A percentile compares a stretch with the other conserved stretches of the same genome.
These are phyloP conservation scores for Solanum phureja DNA, from an alignment of 257 asterid genomes.

Conservation along the genomic window DNA sequence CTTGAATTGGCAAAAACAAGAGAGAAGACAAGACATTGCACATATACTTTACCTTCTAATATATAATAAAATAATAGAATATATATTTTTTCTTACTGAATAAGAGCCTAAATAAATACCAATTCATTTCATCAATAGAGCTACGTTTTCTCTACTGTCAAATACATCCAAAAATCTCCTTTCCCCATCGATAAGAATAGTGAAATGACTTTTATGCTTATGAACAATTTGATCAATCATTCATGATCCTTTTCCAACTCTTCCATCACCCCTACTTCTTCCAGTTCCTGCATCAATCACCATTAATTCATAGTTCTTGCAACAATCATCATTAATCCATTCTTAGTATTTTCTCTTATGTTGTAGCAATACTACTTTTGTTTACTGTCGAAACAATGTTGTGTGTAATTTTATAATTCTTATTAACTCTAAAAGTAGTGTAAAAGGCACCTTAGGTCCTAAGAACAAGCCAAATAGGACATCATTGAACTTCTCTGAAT, in stretches of 20 bases:
- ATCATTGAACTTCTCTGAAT: slow-evolving; percentile 84
- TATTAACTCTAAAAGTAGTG: not conserved
- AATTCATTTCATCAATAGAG: not conserved
- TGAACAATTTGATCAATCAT: not conserved
- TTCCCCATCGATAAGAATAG: not conserved
- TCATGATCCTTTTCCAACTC: slow-evolving; percentile 50
- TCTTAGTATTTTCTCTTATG: not conserved
- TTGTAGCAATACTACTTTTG: not conserved
- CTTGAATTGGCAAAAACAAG: too few relatives aligned
- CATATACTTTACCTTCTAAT: too few relatives aligned
- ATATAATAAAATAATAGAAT: too few relatives aligned
- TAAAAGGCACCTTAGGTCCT: slow-evolving; percentile 56
- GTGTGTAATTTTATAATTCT: not conserved
- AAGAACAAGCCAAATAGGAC: slow-evolving; percentile 87
- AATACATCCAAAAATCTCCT: not conserved
- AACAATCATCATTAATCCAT: not conserved
- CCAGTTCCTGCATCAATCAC: slow-evolving; percentile 46
- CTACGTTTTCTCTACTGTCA: not conserved
- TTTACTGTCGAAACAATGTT: not conserved
- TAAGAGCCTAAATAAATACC: not conserved
- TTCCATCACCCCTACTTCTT: slow-evolving; percentile 70
- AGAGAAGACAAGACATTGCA: too few relatives aligned
- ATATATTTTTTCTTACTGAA: not conserved
- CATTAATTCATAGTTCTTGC: too few relatives aligned
- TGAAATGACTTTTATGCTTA: not conserved